Conservation (phyloP, 306 rosid species). For the Rosa multiflora region DNA sequence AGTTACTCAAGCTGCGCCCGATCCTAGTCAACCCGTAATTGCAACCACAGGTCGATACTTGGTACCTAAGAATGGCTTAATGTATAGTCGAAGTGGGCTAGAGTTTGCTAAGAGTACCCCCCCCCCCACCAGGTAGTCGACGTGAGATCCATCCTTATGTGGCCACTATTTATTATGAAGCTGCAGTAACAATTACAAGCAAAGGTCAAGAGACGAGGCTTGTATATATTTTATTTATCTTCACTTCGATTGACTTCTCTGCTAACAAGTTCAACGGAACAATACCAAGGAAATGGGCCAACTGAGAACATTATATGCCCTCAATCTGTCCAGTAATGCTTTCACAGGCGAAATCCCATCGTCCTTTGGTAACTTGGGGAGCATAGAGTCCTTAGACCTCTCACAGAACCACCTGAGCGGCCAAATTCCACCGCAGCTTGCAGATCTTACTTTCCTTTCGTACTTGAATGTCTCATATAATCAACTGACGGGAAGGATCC, state of each 20-base stretch:
- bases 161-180: no score
- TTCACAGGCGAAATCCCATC: conserved; percentile 40
- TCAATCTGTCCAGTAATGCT: conserved; percentile 53
- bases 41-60: no score
- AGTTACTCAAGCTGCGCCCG: no score
- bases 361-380: conserved; percentile 35
- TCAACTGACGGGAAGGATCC: conserved; percentile 32
- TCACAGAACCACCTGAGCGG: conserved; percentile 44
- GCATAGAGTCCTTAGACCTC: conserved; percentile 50
- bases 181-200: not conserved
- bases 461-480: conserved; percentile 34
- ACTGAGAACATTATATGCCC: conserved; percentile 30
- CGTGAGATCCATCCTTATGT: no score
- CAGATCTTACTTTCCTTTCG: conserved; percentile 36
- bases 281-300: conserved; percentile 43
- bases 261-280: conserved; percentile 36
- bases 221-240: not conserved
- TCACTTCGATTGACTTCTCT: conserved; percentile 29
- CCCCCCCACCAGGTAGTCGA: no score
- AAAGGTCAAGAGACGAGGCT: not conserved
- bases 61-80: no score
- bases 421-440: conserved; percentile 34
- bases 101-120: no score
- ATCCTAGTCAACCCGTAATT: no score
- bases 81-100: no score